These are phyloP conservation scores for Plasmodium billcollinsi DNA, from an alignment of 169 alveolate species.

Conservation along the genomic window DNA sequence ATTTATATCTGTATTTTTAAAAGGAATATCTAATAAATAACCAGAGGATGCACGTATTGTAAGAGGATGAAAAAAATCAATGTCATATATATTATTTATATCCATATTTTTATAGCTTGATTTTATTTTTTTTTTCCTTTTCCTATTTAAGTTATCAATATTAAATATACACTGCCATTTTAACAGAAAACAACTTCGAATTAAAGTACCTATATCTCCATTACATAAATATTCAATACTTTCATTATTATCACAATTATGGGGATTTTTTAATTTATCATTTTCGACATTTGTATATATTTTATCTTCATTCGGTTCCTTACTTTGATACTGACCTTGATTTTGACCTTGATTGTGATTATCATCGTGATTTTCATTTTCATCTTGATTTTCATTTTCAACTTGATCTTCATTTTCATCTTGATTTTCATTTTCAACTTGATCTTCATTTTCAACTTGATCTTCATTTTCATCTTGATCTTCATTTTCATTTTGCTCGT, in stretches of 20 bases:
- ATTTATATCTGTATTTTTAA: slow-evolving; percentile 23
- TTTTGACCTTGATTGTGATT: too few relatives aligned
- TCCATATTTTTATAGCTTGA: slow-evolving; percentile 8
- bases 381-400: too few relatives aligned
- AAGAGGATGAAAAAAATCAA: slow-evolving; percentile 69
- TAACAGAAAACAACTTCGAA: slow-evolving; percentile 55
- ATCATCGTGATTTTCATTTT: too few relatives aligned
- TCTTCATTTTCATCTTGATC: too few relatives aligned
- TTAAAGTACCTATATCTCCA: slow-evolving; percentile 73
- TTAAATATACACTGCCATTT: slow-evolving; percentile 75
- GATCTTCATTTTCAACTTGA: too few relatives aligned
- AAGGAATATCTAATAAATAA: slow-evolving; percentile 57
- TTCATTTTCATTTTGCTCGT: neutral
- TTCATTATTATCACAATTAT: neutral
- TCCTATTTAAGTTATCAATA: slow-evolving; percentile 14
- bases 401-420: too few relatives aligned
- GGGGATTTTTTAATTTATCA: neutral
- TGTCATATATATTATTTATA: slow-evolving; percentile 29
- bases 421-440: too few relatives aligned
- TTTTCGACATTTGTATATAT: neutral
- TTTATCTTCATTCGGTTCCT: neutral
- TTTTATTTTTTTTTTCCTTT: neutral
- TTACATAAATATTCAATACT: slow-evolving; percentile 41
- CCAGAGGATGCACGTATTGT: slow-evolving; percentile 71
- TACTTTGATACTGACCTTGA: too few relatives aligned